Conservation (phyloP, 768 basidiomycete species). For the Paxillus involutus region DNA sequence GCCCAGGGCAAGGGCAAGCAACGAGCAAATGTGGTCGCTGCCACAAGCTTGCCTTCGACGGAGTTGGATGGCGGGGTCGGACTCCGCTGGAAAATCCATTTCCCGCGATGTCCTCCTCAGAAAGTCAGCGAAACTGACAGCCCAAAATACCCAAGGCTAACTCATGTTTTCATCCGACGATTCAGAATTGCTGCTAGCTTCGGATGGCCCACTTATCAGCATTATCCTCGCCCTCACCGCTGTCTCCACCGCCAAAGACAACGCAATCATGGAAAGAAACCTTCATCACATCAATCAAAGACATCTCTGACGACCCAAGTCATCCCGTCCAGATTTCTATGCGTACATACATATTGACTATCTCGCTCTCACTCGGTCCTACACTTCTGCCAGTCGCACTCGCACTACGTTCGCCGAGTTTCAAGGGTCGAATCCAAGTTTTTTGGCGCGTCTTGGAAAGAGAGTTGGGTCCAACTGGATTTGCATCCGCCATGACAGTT, state of each 20-base stretch:
- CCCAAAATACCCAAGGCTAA: no score
- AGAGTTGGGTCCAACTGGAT: slow-evolving; percentile 61
- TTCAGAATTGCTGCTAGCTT: no score
- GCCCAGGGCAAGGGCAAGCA: no score
- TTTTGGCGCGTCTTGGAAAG: slow-evolving; percentile 43
- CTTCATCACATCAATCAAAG: background rate
- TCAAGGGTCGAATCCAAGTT: slow-evolving; percentile 15
- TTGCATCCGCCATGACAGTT: slow-evolving; percentile 67
- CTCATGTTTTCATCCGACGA: no score
- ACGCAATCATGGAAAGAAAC: background rate
- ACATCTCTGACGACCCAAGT: slow-evolving; percentile 29
- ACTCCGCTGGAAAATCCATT: no score
- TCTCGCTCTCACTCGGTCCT: slow-evolving; percentile 69
- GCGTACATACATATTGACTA: slow-evolving; percentile 65
- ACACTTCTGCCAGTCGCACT: slow-evolving; percentile 54
- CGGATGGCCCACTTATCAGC: slow-evolving; percentile 2
- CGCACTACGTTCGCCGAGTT: slow-evolving; percentile 27
- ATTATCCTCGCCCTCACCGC: background rate
- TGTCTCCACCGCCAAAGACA: background rate
- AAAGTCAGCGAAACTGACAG: no score
- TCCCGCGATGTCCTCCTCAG: no score
- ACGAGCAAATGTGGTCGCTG: no score
- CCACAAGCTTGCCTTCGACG: no score
- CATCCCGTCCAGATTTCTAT: slow-evolving; percentile 61
- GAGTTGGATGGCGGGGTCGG: no score